These are phyloP conservation scores for Ballota nigra DNA, from an alignment of 257 asterid genomes.

Conservation along the genomic window DNA sequence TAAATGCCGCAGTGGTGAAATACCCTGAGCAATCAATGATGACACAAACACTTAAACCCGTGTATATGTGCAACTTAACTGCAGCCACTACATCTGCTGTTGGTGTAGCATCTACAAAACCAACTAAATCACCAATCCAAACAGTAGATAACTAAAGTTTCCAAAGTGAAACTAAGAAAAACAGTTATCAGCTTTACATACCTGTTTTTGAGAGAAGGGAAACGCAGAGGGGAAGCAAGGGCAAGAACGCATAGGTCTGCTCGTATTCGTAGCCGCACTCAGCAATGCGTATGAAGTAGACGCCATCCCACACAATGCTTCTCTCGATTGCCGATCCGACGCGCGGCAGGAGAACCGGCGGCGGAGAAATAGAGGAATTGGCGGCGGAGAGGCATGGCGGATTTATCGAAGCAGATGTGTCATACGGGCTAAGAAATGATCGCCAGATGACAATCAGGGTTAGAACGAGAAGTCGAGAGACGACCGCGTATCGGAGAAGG, in stretches of 20 bases:
- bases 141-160: not conserved
- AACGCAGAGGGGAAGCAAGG: slow-evolving; percentile 81
- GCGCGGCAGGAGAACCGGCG: slow-evolving; percentile 45
- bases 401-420: slow-evolving; percentile 78
- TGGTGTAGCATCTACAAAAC: not conserved
- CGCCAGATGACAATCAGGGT: slow-evolving; percentile 60
- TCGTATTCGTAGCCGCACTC: slow-evolving; percentile 96
- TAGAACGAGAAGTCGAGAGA: slow-evolving; percentile 50
- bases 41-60: not conserved
- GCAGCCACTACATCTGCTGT: not conserved
- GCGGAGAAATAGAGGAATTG: slow-evolving; percentile 25
- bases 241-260: slow-evolving; percentile 86
- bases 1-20: no score
- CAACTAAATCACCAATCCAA: not conserved
- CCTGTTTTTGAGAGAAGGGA: slow-evolving; percentile 72
- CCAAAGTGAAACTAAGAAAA: not conserved
- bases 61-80: not conserved
- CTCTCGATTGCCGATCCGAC: slow-evolving; percentile 61
- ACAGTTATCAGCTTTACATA: slow-evolving; percentile 17
- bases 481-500: slow-evolving; percentile 45
- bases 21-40: not conserved
- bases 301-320: slow-evolving; percentile 93
- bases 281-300: slow-evolving; percentile 74
- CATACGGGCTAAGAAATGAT: slow-evolving; percentile 69
- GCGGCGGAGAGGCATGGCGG: slow-evolving; percentile 61